These are phyloP conservation scores for Sporothrix humicola DNA, from an alignment of 2,329 filamentous ascomycete species.

Conservation along the genomic window DNA sequence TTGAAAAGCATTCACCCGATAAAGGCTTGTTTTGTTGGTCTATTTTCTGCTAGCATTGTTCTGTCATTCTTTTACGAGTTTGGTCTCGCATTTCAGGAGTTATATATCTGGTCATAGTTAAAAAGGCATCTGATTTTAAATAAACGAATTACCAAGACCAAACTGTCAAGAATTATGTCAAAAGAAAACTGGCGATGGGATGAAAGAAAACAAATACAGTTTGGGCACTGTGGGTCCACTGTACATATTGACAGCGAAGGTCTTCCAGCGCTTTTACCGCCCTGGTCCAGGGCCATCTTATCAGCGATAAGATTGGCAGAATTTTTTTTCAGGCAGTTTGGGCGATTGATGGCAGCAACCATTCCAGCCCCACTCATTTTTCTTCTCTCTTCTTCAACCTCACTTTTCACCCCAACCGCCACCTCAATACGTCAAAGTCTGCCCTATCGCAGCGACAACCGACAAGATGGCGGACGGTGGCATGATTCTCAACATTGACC, in stretches of 20 bases:
- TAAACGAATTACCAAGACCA: not conserved
- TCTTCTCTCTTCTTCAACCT: not conserved
- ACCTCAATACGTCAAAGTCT: too few species aligned
- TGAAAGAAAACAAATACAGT: slow-evolving; percentile 17
- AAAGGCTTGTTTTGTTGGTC: not conserved
- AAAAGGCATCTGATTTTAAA: not conserved
- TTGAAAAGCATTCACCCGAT: not conserved
- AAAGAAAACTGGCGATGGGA: not conserved
- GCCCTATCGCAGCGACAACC: not conserved
- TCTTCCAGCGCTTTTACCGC: slow-evolving; percentile 27
- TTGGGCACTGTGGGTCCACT: not conserved
- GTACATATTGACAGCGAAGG: not conserved
- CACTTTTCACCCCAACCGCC: not conserved
- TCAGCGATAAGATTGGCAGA: slow-evolving; percentile 34
- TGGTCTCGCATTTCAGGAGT: not conserved
- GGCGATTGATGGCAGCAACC: not conserved
- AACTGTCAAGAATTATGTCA: too few species aligned
- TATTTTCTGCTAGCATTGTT: not conserved
- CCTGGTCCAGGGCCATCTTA: slow-evolving; percentile 20
- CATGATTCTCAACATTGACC: slow-evolving; percentile 89
- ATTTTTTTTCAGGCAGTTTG: slow-evolving; percentile 24
- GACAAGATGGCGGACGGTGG: slow-evolving; percentile 85
- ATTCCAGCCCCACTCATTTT: slow-evolving; percentile 15
- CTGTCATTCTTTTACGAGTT: not conserved
- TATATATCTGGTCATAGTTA: not conserved